Conservation (phyloP, 768 basidiomycete species). For the Mycena galericulata region DNA sequence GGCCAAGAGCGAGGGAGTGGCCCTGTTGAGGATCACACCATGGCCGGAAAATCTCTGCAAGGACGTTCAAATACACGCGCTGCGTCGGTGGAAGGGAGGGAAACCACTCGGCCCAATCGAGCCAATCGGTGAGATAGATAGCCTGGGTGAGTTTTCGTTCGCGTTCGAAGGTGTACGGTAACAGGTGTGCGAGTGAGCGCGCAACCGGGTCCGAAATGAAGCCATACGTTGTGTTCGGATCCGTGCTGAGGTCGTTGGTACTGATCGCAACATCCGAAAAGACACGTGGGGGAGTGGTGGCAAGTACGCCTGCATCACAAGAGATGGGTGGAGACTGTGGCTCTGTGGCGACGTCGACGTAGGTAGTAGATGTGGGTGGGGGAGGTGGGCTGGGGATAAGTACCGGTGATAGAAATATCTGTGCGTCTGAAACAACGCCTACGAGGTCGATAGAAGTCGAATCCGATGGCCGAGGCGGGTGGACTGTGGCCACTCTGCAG, state of each 20-base stretch:
- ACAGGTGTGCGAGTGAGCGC: not conserved
- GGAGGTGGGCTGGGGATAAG: no score
- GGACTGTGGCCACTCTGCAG: conserved; percentile 12
- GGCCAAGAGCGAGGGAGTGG: not conserved
- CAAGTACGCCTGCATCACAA: not conserved
- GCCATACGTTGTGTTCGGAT: not conserved
- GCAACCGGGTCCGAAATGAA: not conserved
- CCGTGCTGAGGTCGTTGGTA: not conserved
- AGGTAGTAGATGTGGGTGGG: not conserved
- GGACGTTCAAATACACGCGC: not conserved
- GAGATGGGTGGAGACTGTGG: no score
- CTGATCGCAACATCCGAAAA: not conserved
- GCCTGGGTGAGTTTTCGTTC: not conserved
- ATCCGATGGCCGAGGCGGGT: not conserved
- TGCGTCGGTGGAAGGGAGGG: not conserved
- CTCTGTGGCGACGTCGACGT: not conserved
- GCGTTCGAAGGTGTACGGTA: not conserved
- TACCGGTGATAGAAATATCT: no score
- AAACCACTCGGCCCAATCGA: not conserved
- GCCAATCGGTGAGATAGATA: no score
- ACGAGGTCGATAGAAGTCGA: not conserved
- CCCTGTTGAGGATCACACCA: not conserved
- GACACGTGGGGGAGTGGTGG: not conserved
- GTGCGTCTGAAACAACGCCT: not conserved
- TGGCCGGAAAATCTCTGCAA: not conserved